Percentiles rank a stretch among this genome's conserved stretches.
phyloP scores from a whole-genome alignment of 345 rosid species.

The Lepidium didymum region DNA sequence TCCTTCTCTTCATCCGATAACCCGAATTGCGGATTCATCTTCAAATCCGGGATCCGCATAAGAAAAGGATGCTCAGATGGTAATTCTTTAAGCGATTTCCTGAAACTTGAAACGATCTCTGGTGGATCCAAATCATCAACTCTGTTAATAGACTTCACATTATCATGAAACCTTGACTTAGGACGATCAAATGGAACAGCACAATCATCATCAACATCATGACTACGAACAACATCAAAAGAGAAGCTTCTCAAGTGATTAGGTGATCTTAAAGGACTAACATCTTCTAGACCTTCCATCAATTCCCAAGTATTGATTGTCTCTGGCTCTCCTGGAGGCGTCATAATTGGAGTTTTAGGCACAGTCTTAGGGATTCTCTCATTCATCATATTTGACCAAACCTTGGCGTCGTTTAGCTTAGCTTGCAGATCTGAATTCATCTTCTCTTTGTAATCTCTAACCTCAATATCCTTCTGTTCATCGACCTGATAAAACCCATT shows the following conservation, averaged over 20 bases:
- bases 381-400: constrained; percentile 77
- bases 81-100: constrained; percentile 47
- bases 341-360: constrained; percentile 60
- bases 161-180: constrained; percentile 33
- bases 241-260: constrained; percentile 65
- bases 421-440: background rate
- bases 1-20: constrained; percentile 1
- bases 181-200: constrained; percentile 24
- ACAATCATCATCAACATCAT: background rate
- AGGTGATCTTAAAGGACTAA: constrained; percentile 29
- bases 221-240: constrained; percentile 37
- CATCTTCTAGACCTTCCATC: constrained; percentile 89
- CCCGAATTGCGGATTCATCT: background rate
- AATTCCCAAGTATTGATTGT: constrained; percentile 85
- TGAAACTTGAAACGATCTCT: constrained; percentile 47
- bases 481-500: constrained; percentile 1
- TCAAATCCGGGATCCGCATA: constrained; percentile 29
- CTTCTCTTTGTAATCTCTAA: background rate
- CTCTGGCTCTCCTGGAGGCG: constrained; percentile 95
- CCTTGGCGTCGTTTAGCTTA: constrained; percentile 62
- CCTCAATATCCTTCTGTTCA: background rate
- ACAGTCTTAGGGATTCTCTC: constrained; percentile 56
- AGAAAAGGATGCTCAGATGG: constrained; percentile 49
- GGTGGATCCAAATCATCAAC: constrained; percentile 51
- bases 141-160: constrained; percentile 6